Conservation (phyloP, 2,329 filamentous ascomycete species). For the Graphium sp. region DNA sequence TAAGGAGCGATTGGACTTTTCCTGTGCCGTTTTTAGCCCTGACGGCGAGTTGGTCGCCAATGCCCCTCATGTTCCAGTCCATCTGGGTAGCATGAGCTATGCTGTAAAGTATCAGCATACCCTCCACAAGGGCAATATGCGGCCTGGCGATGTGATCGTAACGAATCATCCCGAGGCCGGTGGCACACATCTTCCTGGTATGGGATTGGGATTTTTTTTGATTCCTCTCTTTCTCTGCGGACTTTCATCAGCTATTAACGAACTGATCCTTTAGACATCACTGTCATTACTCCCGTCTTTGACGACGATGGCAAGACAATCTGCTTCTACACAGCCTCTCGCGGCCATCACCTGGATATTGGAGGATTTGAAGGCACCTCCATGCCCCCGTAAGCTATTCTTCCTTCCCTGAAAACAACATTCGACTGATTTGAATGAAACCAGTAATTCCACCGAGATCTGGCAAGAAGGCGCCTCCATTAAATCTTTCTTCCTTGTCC, state of each 20-base stretch:
- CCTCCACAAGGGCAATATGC: constrained; percentile 34
- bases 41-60: constrained; percentile 60
- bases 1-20: constrained; percentile 68
- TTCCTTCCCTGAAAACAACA: too few species aligned
- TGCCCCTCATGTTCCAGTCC: constrained; percentile 59
- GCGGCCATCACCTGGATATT: constrained; percentile 24
- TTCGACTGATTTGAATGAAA: too few species aligned
- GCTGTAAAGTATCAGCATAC: constrained; percentile 50
- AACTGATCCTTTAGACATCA: too few species aligned
- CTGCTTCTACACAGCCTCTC: constrained; percentile 12
- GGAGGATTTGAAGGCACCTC: constrained; percentile 68
- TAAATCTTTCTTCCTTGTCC: constrained; percentile 6
- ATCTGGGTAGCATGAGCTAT: constrained; percentile 63
- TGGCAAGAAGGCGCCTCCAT: constrained; percentile 7
- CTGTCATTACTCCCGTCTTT: constrained; percentile 17
- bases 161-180: constrained; percentile 17
- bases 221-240: too few species aligned
- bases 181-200: constrained; percentile 19
- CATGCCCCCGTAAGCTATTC: too few species aligned
- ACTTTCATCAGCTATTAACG: too few species aligned
- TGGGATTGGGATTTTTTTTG: too few species aligned
- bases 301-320: constrained; percentile 27
- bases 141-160: constrained; percentile 17
- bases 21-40: constrained; percentile 61
- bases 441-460: constrained; percentile 6